Conservation (phyloP, 345 rosid genomes). For the Mangifera indica region DNA sequence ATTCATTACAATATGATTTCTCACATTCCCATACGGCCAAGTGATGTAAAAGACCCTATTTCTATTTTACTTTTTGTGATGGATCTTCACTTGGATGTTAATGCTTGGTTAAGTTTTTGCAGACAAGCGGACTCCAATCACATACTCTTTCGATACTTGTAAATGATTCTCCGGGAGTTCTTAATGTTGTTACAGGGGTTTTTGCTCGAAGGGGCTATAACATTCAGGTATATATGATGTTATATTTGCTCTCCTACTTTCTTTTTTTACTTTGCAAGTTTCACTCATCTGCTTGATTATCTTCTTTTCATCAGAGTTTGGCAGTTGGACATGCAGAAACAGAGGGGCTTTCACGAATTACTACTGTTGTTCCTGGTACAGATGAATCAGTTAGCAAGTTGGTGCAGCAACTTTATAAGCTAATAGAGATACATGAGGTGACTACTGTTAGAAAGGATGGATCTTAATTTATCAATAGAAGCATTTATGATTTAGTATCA, state of each 20-base stretch:
- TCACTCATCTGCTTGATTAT: constrained; percentile 11
- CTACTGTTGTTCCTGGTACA: constrained; percentile 65
- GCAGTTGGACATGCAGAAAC: constrained; percentile 65
- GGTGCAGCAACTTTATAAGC: constrained; percentile 61
- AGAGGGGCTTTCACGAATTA: constrained; percentile 63
- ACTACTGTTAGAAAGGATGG: constrained; percentile 1
- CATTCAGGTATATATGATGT: constrained; percentile 49
- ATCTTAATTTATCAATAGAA: background rate
- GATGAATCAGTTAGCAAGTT: constrained; percentile 66
- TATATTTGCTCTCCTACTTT: constrained; percentile 8
- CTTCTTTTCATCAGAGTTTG: constrained; percentile 51
- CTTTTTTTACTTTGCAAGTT: background rate
- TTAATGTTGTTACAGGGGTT: constrained; percentile 68
- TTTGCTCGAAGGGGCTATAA: constrained; percentile 73
- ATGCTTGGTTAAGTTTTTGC: constrained; percentile 22
- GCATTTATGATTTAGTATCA: background rate
- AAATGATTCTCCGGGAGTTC: constrained; percentile 60
- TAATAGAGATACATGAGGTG: constrained; percentile 65
- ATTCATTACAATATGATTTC: background rate
- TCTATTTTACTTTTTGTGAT: background rate
- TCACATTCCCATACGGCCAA: too few species aligned
- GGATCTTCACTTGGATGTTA: background rate
- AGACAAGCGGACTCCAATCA: constrained; percentile 62
- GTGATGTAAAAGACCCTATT: background rate
- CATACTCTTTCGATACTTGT: constrained; percentile 72